Conservation (phyloP, 2,329 filamentous ascomycete genomes). For the Botrytis porri region DNA sequence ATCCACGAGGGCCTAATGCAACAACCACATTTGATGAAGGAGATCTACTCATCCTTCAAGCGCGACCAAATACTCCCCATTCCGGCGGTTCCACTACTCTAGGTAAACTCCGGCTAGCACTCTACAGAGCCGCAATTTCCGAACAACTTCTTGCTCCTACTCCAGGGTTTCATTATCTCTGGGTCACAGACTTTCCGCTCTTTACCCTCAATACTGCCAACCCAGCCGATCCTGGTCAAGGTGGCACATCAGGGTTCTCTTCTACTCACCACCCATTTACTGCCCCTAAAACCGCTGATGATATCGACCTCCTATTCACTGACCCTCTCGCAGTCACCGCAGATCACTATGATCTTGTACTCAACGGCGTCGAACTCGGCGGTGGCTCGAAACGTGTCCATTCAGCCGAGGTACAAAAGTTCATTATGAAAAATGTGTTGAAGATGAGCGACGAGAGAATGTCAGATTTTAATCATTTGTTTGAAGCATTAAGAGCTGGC, state of each 20-base stretch:
- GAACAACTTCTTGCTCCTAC: slow-evolving; percentile 30
- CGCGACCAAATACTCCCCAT: slow-evolving; percentile 61
- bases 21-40: slow-evolving; percentile 53
- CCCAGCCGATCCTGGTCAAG: slow-evolving; percentile 60
- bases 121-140: slow-evolving; percentile 35
- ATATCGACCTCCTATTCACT: slow-evolving; percentile 70
- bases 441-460: slow-evolving; percentile 42
- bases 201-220: slow-evolving; percentile 65
- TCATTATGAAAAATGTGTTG: slow-evolving; percentile 78
- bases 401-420: slow-evolving; percentile 75
- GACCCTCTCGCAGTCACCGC: slow-evolving; percentile 71
- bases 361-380: slow-evolving; percentile 92
- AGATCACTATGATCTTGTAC: slow-evolving; percentile 92
- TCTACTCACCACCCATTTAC: slow-evolving; percentile 97
- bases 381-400: slow-evolving; percentile 94
- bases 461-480: slow-evolving; percentile 78
- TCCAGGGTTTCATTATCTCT: slow-evolving; percentile 63
- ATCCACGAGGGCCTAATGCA: slow-evolving; percentile 35
- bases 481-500: slow-evolving; percentile 76
- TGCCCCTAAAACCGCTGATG: slow-evolving; percentile 67
- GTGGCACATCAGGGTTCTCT: slow-evolving; percentile 73
- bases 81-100: slow-evolving; percentile 66
- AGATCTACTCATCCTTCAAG: slow-evolving; percentile 79
- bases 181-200: slow-evolving; percentile 88
- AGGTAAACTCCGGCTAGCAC: slow-evolving; percentile 35